A percentile compares a stretch with the other conserved stretches of the same genome.
Conservation (phyloP, 306 rosid genomes). For the Lathyrus sativus region DNA sequence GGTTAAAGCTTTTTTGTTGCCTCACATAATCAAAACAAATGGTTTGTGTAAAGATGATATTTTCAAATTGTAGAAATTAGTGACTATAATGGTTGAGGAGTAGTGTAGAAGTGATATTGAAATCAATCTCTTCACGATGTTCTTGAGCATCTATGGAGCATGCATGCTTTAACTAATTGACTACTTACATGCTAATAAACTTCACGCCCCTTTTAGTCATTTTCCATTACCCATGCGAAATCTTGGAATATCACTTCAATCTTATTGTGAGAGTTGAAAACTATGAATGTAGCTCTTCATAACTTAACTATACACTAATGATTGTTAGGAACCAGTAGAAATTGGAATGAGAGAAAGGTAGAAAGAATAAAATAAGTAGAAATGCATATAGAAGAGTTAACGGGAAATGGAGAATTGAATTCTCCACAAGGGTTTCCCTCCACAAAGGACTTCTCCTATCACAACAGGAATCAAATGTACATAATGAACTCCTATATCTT, state of each 20-base stretch:
- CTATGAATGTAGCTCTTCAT: slow-evolving; percentile 24
- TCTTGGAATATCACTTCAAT: slow-evolving; percentile 10
- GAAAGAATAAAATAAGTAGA: not conserved
- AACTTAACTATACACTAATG: not conserved
- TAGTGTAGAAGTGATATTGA: not conserved
- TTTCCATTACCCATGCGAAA: slow-evolving; percentile 10
- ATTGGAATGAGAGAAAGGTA: not conserved
- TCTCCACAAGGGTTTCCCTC: not conserved
- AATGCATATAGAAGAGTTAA: not conserved
- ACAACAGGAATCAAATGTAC: not conserved
- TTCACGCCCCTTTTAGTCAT: not conserved
- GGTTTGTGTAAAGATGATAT: not conserved
- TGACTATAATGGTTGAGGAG: not conserved
- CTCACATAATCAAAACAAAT: too few species aligned
- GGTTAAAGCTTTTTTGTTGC: too few species aligned
- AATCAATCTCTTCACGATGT: not conserved
- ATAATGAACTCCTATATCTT: not conserved
- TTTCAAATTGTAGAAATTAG: not conserved
- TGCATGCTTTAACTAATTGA: not conserved
- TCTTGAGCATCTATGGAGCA: not conserved
- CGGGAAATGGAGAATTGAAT: not conserved
- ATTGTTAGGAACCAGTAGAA: not conserved
- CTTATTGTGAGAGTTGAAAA: slow-evolving; percentile 4
- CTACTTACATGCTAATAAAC: not conserved
- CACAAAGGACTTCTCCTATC: not conserved